These are phyloP conservation scores for Erythrobasidium hasegawianum DNA, from an alignment of 1,284 basidiomycete genomes.

Conservation along the genomic window DNA sequence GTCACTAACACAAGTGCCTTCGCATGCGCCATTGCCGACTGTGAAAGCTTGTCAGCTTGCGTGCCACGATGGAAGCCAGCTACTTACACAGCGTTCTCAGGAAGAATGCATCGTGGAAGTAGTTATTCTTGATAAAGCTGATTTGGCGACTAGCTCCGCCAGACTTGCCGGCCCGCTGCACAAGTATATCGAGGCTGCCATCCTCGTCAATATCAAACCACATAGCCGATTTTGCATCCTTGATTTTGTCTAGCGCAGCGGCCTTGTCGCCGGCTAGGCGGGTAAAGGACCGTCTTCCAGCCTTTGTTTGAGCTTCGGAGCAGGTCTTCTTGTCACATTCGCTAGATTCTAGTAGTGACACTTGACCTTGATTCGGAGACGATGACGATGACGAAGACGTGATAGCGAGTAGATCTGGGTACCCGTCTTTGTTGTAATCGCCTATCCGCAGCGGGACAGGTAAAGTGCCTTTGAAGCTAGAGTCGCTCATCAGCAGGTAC, in stretches of 20 bases:
- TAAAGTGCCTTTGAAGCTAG: constrained; percentile 55
- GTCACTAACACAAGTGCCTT: constrained; percentile 67
- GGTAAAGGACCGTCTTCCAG: constrained; percentile 60
- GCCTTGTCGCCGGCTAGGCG: constrained; percentile 59
- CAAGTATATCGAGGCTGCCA: constrained; percentile 81
- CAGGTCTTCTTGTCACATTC: constrained; percentile 59
- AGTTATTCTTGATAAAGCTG: constrained; percentile 91
- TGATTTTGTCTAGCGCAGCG: constrained; percentile 62
- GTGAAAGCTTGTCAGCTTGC: constrained; percentile 13
- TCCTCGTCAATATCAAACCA: constrained; percentile 96
- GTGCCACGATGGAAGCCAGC: constrained; percentile 40
- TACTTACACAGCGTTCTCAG: constrained; percentile 78
- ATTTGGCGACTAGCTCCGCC: constrained; percentile 51
- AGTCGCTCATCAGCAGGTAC: constrained; percentile 66
- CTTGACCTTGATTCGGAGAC: constrained; percentile 43
- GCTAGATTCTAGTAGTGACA: constrained; percentile 67
- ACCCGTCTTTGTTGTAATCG: constrained; percentile 91
- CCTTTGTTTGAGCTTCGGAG: constrained; percentile 35
- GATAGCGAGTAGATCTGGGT: constrained; percentile 74
- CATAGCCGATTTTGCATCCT: constrained; percentile 72
- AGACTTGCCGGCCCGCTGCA: constrained; percentile 73
- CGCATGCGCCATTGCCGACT: constrained; percentile 92
- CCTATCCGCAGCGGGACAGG: constrained; percentile 78
- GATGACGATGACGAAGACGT: constrained; percentile 10
- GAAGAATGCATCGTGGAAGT: constrained; percentile 98